A percentile compares a stretch with the other conserved stretches of the same genome.
Conservation (phyloP, 257 asterid species). For the Thymus quinquecostatus region DNA sequence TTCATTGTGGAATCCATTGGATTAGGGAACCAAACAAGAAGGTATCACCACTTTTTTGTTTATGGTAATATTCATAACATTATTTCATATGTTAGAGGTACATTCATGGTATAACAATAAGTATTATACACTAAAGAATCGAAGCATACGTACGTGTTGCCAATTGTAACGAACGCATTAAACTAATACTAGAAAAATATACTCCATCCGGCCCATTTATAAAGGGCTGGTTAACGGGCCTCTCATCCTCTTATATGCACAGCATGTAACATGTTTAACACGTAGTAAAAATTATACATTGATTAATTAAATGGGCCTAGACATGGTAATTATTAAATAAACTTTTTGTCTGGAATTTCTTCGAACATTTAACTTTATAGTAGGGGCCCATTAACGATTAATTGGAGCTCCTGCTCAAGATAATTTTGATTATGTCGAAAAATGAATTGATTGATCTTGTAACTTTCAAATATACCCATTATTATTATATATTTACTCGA, state of each 20-base stretch:
- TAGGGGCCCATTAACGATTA: background rate
- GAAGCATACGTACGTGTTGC: background rate
- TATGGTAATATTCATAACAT: background rate
- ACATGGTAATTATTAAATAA: background rate
- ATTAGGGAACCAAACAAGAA: constrained; percentile 28
- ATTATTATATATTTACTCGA: background rate
- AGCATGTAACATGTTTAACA: no score
- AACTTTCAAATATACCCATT: background rate
- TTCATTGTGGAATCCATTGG: constrained; percentile 40
- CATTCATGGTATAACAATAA: background rate
- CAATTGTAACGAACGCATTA: background rate
- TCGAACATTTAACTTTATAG: background rate
- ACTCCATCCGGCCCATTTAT: no score
- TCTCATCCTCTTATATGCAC: no score
- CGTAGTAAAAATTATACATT: background rate
- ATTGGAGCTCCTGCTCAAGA: background rate
- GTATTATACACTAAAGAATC: background rate
- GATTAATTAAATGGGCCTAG: background rate
- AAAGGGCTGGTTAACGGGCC: no score
- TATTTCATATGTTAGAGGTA: background rate
- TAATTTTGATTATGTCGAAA: background rate
- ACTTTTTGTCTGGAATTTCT: constrained; percentile 10
- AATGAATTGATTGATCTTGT: background rate
- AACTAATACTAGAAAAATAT: background rate
- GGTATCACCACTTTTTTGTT: constrained; percentile 17